A percentile compares a stretch with the other conserved stretches of the same genome.
These are phyloP conservation scores for Telfairia occidentalis DNA, from an alignment of 331 rosid genomes.

Conservation along the genomic window DNA sequence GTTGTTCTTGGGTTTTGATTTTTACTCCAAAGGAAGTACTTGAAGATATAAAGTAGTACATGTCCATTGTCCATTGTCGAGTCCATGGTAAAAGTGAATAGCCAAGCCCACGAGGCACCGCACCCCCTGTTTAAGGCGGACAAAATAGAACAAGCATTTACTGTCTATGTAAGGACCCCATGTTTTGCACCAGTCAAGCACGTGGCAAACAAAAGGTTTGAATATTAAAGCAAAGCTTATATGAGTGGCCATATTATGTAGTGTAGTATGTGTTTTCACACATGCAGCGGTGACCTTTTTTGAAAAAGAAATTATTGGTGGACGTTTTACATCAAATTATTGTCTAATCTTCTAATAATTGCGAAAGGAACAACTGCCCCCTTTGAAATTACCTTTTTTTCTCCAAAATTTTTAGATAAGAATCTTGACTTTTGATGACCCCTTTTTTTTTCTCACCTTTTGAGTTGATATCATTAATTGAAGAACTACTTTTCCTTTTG, in stretches of 20 bases:
- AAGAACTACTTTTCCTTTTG: not conserved
- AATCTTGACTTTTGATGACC: not conserved
- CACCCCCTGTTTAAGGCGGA: not conserved
- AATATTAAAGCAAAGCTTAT: slow-evolving; percentile 29
- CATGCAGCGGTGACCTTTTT: slow-evolving; percentile 17
- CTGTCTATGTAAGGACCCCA: slow-evolving; percentile 1
- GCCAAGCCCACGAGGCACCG: not conserved
- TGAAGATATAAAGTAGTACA: not conserved
- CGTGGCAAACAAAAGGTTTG: slow-evolving; percentile 45
- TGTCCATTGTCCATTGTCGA: too few relatives aligned
- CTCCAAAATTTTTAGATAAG: not conserved
- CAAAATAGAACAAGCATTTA: not conserved
- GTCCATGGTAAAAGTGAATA: not conserved
- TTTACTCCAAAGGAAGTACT: not conserved
- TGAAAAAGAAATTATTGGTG: slow-evolving; percentile 14
- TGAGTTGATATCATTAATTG: not conserved
- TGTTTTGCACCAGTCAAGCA: slow-evolving; percentile 25
- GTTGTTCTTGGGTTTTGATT: not conserved
- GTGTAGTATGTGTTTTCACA: slow-evolving; percentile 32
- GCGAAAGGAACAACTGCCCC: slow-evolving; percentile 16
- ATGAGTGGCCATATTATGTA: slow-evolving; percentile 4
- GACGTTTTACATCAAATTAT: slow-evolving; percentile 51
- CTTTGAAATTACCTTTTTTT: not conserved
- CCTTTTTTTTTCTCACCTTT: not conserved
- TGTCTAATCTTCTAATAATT: slow-evolving; percentile 25